Conservation (phyloP, 202 grass and related monocot genomes). For the Digitaria exilis region DNA sequence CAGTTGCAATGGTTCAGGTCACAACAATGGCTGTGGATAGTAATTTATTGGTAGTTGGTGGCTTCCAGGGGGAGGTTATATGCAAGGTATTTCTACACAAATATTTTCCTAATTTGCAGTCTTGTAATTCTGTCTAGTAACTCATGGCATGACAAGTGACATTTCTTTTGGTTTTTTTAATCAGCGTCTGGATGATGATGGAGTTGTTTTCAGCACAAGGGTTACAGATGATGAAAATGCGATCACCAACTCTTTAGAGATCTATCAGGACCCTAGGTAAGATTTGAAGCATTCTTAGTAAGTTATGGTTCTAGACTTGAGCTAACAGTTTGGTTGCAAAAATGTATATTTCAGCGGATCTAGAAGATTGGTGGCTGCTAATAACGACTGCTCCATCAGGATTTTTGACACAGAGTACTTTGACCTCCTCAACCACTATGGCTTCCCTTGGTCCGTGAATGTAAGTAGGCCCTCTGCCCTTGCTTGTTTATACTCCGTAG, state of each 20-base stretch:
- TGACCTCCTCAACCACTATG: constrained; percentile 49
- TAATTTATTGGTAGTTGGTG: constrained; percentile 66
- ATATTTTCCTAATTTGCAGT: constrained; percentile 1
- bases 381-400: constrained; percentile 66
- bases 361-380: constrained; percentile 54
- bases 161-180: constrained; percentile 24
- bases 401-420: constrained; percentile 65
- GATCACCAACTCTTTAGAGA: constrained; percentile 71
- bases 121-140: constrained; percentile 7
- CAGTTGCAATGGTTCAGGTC: constrained; percentile 71
- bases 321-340: constrained; percentile 23
- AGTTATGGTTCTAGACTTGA: neutral
- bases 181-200: constrained; percentile 60
- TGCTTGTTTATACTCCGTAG: neutral
- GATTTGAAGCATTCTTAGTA: constrained; percentile 4
- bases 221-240: constrained; percentile 75
- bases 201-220: constrained; percentile 65
- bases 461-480: constrained; percentile 46
- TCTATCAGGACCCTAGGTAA: constrained; percentile 62
- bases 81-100: constrained; percentile 62
- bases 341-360: constrained; percentile 56
- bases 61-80: constrained; percentile 76
- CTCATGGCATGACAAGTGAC: constrained; percentile 12
- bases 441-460: constrained; percentile 73
- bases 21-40: constrained; percentile 66